phyloP scores from a whole-genome alignment of 345 rosid species.

The Eucalyptus melliodora region DNA sequence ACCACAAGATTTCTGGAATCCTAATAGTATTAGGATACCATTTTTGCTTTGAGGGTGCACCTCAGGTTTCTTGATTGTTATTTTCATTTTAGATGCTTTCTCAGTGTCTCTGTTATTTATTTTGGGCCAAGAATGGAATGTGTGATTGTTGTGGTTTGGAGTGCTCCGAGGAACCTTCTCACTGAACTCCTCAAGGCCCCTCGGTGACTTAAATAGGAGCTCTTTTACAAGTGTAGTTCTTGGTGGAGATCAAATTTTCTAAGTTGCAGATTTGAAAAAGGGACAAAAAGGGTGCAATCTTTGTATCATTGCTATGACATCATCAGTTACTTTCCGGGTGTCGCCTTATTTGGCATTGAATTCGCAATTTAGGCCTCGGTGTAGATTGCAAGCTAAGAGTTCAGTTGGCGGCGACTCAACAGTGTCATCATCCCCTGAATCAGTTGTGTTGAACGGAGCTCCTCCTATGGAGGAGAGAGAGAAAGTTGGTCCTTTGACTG shows the following conservation, averaged over 20 bases:
- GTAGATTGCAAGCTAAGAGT: slow-evolving; percentile 35
- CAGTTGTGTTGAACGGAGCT: slow-evolving; percentile 17
- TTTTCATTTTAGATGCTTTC: background rate
- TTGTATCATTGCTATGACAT: slow-evolving; percentile 1
- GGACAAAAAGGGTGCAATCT: background rate
- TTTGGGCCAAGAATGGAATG: background rate
- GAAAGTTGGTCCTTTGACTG: slow-evolving; percentile 2
- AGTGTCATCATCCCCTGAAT: slow-evolving; percentile 9
- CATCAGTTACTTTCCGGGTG: slow-evolving; percentile 8
- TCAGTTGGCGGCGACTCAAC: slow-evolving; percentile 12
- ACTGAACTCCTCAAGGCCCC: background rate
- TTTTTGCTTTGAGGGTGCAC: too few relatives aligned
- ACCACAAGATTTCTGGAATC: background rate
- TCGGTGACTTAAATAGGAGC: background rate
- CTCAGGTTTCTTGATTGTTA: too few relatives aligned
- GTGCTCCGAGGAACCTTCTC: background rate
- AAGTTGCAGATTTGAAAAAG: background rate
- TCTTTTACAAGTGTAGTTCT: background rate
- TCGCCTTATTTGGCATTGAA: slow-evolving; percentile 3
- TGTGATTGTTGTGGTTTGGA: background rate
- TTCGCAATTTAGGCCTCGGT: slow-evolving; percentile 9
- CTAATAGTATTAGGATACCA: background rate
- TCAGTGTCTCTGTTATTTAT: background rate
- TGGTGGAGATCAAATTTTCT: background rate
- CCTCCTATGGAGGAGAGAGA: slow-evolving; percentile 8